Conservation (phyloP, 1,139 yeast species). For the Yamadazyma trypodendri region DNA sequence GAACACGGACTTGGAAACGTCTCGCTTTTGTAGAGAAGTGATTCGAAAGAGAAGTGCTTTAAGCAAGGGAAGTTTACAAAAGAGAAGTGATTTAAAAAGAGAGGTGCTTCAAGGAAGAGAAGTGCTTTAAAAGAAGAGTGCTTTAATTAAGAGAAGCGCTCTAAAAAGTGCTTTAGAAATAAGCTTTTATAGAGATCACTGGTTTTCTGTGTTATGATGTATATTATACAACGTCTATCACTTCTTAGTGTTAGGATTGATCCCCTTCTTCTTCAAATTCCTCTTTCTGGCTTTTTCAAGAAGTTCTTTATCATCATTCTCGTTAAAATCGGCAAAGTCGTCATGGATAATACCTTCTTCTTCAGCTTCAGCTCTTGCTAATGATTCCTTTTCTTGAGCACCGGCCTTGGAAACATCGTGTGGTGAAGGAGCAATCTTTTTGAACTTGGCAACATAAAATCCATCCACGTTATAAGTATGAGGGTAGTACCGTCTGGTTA, state of each 20-base stretch:
- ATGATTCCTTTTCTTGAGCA: conserved; percentile 80
- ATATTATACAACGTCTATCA: neutral
- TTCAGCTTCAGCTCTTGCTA: conserved; percentile 75
- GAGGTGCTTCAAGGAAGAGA: neutral
- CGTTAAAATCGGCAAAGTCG: conserved; percentile 83
- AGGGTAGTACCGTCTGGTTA: conserved; percentile 95
- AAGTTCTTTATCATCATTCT: conserved; percentile 70
- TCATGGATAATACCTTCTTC: conserved; percentile 80
- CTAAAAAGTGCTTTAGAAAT: no score
- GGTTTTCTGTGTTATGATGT: no score
- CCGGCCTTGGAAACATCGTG: conserved; percentile 85
- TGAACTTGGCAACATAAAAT: conserved; percentile 93
- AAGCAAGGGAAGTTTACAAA: no score
- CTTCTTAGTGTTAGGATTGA: conserved; percentile 52
- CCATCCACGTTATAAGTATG: conserved; percentile 99
- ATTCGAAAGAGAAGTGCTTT: no score
- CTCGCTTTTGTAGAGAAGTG: conserved; percentile 19
- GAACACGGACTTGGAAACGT: conserved; percentile 82
- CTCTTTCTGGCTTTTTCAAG: conserved; percentile 75
- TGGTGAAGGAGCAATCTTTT: conserved; percentile 84
- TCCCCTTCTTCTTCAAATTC: conserved; percentile 75
- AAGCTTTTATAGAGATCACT: no score
- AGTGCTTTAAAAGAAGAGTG: no score
- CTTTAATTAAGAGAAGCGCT: no score
- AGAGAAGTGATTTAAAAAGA: no score